Conservation (phyloP, 768 basidiomycete species). For the Kockovaella imperatae region DNA sequence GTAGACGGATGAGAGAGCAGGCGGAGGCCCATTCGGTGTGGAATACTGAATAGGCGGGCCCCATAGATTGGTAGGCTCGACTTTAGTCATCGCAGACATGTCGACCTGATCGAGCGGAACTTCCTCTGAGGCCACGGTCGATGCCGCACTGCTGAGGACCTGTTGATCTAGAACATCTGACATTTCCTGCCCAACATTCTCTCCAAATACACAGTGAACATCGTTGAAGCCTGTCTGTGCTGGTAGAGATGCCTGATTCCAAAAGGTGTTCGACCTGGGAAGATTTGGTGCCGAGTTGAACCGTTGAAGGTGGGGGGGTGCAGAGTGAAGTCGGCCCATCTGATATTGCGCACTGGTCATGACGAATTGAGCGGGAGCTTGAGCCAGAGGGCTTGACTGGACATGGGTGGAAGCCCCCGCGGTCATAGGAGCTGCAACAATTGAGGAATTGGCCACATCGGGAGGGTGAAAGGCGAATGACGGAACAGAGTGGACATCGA, state of each 20-base stretch:
- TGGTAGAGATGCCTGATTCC: no score
- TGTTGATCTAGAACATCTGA: no score
- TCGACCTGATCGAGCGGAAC: no score
- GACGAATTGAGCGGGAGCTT: conserved; percentile 8
- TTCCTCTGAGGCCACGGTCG: no score
- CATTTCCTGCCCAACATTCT: no score
- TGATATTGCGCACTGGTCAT: neutral
- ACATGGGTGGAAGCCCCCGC: no score
- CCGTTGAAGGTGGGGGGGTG: conserved; percentile 24
- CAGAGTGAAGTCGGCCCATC: conserved; percentile 22
- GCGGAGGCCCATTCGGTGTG: neutral
- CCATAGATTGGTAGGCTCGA: conserved; percentile 3
- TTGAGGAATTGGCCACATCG: no score
- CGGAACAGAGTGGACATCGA: conserved; percentile 19
- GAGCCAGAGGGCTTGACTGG: conserved; percentile 8
- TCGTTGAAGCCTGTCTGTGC: no score
- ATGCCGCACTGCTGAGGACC: no score
- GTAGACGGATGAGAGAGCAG: neutral
- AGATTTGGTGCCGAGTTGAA: conserved; percentile 27
- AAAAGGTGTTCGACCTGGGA: conserved; percentile 11
- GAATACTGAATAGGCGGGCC: conserved; percentile 7
- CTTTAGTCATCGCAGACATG: no score
- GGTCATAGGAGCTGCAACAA: conserved; percentile 11
- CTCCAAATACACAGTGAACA: no score
- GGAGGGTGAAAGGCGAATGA: conserved; percentile 18